Evolutionary conservation across 306 rosid species (phyloP).

Genomic region (Sphenostylis stenocarpa): DNA sequence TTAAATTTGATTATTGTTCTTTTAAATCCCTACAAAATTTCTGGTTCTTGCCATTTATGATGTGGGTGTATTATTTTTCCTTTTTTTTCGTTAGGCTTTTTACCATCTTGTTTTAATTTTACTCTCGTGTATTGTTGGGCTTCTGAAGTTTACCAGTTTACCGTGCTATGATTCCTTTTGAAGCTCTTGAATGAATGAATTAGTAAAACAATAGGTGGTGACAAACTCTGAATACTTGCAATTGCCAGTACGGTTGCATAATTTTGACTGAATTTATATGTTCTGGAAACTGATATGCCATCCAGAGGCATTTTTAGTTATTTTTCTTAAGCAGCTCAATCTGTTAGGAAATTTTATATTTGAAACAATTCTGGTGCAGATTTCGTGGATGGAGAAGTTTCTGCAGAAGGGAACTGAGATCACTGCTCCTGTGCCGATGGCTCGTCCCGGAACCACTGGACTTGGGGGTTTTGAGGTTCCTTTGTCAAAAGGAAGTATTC

Average conservation of each 20-base stretch:
- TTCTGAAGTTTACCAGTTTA: slow-evolving; percentile 15
- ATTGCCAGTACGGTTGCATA: background rate
- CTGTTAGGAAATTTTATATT: background rate
- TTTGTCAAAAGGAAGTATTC: slow-evolving; percentile 67
- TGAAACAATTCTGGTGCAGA: slow-evolving; percentile 46
- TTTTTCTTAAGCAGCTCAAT: background rate
- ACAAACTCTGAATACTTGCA: background rate
- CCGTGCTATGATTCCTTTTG: background rate
- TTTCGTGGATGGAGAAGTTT: slow-evolving; percentile 96
- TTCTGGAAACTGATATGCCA: background rate
- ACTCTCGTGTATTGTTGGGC: background rate
- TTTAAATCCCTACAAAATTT: background rate
- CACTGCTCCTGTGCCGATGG: slow-evolving; percentile 86
- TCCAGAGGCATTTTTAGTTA: background rate
- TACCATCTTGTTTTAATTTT: background rate
- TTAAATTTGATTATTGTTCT: background rate
- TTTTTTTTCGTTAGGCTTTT: background rate
- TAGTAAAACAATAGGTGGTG: background rate
- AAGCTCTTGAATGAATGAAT: slow-evolving; percentile 18
- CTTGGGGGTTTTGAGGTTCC: slow-evolving; percentile 94
- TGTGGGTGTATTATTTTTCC: slow-evolving; percentile 2
- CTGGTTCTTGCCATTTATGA: background rate
- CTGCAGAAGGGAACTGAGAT: slow-evolving; percentile 77
- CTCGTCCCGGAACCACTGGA: slow-evolving; percentile 81
- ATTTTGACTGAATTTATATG: slow-evolving; percentile 9